Conservation (phyloP, 129 eudicot species). For the Tanacetum coccineum region DNA sequence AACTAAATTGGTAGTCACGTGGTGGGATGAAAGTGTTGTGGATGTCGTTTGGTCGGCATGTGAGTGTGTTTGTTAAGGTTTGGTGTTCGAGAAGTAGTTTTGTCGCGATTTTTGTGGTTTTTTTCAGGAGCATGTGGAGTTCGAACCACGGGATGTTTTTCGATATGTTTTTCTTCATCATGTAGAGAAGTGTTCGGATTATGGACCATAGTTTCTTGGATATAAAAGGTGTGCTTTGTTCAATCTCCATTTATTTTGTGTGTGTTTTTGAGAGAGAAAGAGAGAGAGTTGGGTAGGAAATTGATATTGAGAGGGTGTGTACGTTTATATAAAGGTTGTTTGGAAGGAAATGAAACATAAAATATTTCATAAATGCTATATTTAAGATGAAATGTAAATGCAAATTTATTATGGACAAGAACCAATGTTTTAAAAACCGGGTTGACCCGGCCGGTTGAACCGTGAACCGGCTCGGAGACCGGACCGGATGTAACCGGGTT, state of each 20-base stretch:
- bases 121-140: slow-evolving; percentile 47
- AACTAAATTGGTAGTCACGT: slow-evolving; percentile 70
- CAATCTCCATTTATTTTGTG: slow-evolving; percentile 33
- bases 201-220: slow-evolving; percentile 61
- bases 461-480: too few relatives aligned
- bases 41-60: slow-evolving; percentile 49
- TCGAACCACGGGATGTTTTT: slow-evolving; percentile 57
- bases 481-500: too few relatives aligned
- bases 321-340: slow-evolving; percentile 31
- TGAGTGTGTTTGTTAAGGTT: slow-evolving; percentile 36
- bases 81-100: slow-evolving; percentile 57
- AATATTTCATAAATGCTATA: not conserved
- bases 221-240: slow-evolving; percentile 40
- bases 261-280: slow-evolving; percentile 14
- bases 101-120: slow-evolving; percentile 56
- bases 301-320: slow-evolving; percentile 6
- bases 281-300: slow-evolving; percentile 13
- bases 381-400: slow-evolving; percentile 7
- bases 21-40: slow-evolving; percentile 47
- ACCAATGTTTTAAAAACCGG: too few relatives aligned
- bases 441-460: too few relatives aligned
- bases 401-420: not conserved
- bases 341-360: slow-evolving; percentile 11
- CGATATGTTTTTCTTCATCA: slow-evolving; percentile 47
- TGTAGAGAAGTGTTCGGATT: slow-evolving; percentile 42